Conservation (phyloP, 2,329 filamentous ascomycete species). For the Ascochyta koolunga region DNA sequence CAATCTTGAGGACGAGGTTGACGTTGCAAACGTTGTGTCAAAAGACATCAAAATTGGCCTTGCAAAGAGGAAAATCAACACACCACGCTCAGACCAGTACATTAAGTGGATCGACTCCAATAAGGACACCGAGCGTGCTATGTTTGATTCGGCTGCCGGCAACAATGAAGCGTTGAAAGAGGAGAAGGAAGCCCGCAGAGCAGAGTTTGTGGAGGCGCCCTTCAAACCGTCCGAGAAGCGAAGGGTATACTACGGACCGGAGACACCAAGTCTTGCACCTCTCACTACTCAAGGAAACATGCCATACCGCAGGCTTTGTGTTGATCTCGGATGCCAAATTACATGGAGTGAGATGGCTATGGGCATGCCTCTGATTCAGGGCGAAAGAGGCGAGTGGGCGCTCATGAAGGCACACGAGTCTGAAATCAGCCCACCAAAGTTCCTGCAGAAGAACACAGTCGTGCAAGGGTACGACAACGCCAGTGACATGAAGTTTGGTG, state of each 20-base stretch:
- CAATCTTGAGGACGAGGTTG: constrained; percentile 58
- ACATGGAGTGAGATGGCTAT: constrained; percentile 99
- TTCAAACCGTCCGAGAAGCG: constrained; percentile 93
- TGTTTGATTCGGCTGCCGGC: constrained; percentile 44
- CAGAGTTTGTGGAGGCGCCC: constrained; percentile 82
- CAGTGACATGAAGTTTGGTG: constrained; percentile 86
- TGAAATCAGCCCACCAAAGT: constrained; percentile 75
- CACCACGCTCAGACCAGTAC: constrained; percentile 77
- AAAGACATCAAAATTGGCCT: constrained; percentile 75
- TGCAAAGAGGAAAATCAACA: constrained; percentile 71
- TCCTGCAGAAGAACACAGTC: constrained; percentile 62
- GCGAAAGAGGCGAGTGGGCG: constrained; percentile 91
- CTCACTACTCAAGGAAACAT: constrained; percentile 96
- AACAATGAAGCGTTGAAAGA: constrained; percentile 41
- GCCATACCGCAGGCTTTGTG: constrained; percentile 88
- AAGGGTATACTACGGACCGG: constrained; percentile 87
- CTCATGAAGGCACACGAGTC: constrained; percentile 90
- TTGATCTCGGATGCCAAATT: constrained; percentile 85
- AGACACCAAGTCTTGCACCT: constrained; percentile 92
- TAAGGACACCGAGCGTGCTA: constrained; percentile 45
- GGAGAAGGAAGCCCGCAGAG: constrained; percentile 69
- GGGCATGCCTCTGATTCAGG: constrained; percentile 85
- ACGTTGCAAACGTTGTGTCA: constrained; percentile 76
- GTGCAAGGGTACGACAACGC: constrained; percentile 81
- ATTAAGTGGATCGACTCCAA: constrained; percentile 78